phyloP scores from a whole-genome alignment of 768 basidiomycete species.

The Lactarius sanguifluus region DNA sequence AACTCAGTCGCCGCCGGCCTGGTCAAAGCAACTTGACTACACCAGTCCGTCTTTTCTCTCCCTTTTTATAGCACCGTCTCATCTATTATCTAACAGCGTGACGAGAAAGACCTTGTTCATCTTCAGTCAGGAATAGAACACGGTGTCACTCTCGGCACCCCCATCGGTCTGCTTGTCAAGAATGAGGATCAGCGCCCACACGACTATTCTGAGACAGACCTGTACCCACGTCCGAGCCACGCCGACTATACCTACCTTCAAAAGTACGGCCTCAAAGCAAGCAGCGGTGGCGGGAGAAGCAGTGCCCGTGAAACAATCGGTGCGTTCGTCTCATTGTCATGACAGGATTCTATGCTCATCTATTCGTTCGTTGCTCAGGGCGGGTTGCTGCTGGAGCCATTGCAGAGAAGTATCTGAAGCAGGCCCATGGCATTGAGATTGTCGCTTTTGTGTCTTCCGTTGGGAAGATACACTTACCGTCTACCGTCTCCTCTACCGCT shows the following conservation, averaged over 20 bases:
- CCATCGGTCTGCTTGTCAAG: conserved; percentile 93
- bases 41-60: conserved; percentile 58
- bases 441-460: conserved; percentile 97
- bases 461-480: conserved; percentile 84
- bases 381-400: conserved; percentile 98
- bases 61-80: not conserved
- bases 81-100: conserved; percentile 54
- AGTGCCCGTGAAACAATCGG: conserved; percentile 98
- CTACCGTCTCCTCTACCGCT: conserved; percentile 43
- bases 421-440: conserved; percentile 87
- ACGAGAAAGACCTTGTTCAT: conserved; percentile 93
- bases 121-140: conserved; percentile 93
- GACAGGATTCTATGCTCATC: not conserved
- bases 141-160: conserved; percentile 94
- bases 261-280: conserved; percentile 97
- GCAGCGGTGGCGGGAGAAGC: conserved; percentile 92
- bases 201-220: conserved; percentile 97
- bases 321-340: conserved; percentile 33
- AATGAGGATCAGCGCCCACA: conserved; percentile 99
- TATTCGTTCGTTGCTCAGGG: conserved; percentile 45
- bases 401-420: conserved; percentile 90
- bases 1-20: conserved; percentile 87
- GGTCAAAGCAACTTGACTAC: conserved; percentile 97
- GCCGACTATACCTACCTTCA: conserved; percentile 98
- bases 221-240: conserved; percentile 95